phyloP scores from a whole-genome alignment of 2,329 filamentous ascomycete genomes.

The Aspergillus niger region DNA sequence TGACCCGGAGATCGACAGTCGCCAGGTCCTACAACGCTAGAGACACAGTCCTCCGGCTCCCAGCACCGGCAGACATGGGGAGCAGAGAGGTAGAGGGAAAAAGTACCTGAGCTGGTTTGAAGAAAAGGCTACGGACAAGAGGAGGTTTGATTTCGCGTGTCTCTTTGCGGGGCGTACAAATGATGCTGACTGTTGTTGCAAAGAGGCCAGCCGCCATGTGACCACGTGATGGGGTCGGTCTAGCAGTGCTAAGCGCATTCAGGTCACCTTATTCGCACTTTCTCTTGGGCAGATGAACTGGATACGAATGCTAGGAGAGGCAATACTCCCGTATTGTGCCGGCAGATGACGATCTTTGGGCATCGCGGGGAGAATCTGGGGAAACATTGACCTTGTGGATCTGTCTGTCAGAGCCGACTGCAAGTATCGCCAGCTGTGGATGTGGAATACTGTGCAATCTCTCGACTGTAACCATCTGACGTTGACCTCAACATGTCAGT shows the following conservation, averaged over 20 bases:
- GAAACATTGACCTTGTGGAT: neutral
- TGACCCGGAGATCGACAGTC: constrained; percentile 37
- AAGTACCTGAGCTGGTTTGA: constrained; percentile 5
- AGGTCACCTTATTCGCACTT: neutral
- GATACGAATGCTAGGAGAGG: neutral
- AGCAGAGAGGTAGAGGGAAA: neutral
- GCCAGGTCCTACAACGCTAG: constrained; percentile 9
- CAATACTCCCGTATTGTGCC: neutral
- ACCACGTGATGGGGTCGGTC: constrained; percentile 6
- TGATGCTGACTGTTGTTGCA: constrained; percentile 8
- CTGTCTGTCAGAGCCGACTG: constrained; percentile 3
- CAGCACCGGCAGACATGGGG: neutral
- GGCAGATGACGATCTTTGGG: constrained; percentile 1
- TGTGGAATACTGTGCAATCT: neutral
- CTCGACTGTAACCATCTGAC: neutral
- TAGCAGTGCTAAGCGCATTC: neutral
- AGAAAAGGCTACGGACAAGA: neutral
- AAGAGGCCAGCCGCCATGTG: neutral
- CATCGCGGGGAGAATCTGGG: constrained; percentile 10
- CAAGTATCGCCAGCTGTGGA: neutral
- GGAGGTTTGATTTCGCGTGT: neutral
- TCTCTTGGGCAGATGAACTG: neutral
- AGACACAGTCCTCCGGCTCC: neutral
- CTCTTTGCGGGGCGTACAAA: constrained; percentile 3
- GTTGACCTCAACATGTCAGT: neutral